A percentile compares a stretch with the other conserved stretches of the same genome.
Conservation (phyloP, 805 yeast genomes). For the Candida boidinii region DNA sequence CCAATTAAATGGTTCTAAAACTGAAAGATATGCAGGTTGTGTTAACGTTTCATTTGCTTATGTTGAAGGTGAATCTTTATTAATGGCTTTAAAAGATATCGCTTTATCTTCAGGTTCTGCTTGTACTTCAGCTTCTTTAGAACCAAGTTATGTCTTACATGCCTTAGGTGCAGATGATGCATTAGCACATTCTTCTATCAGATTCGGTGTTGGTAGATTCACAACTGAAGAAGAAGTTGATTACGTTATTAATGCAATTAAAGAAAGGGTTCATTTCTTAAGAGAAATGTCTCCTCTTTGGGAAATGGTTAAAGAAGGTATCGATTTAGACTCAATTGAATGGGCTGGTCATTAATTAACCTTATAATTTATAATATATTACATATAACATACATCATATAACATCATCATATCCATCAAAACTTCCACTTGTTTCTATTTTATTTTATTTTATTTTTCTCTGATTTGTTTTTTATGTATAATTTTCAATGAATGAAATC, state of each 20-base stretch:
- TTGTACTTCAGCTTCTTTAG: slow-evolving; percentile 96
- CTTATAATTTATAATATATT: too few relatives aligned
- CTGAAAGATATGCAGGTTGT: slow-evolving; percentile 81
- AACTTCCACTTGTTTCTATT: too few relatives aligned
- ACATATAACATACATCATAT: too few relatives aligned
- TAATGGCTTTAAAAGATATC: slow-evolving; percentile 96
- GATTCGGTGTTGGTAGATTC: slow-evolving; percentile 95
- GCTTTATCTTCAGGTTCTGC: slow-evolving; percentile 97
- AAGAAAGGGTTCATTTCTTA: slow-evolving; percentile 82
- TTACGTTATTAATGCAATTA: slow-evolving; percentile 82
- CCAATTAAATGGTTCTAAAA: slow-evolving; percentile 76
- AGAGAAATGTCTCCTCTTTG: slow-evolving; percentile 92
- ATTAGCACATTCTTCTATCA: slow-evolving; percentile 93
- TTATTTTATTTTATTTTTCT: too few relatives aligned
- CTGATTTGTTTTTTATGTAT: too few relatives aligned
- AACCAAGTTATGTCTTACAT: slow-evolving; percentile 93
- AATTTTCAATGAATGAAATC: too few relatives aligned
- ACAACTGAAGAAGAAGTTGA: slow-evolving; percentile 95
- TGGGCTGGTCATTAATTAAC: slow-evolving; percentile 96
- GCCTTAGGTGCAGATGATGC: slow-evolving; percentile 98
- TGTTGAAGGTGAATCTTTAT: slow-evolving; percentile 93
- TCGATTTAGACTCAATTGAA: slow-evolving; percentile 85
- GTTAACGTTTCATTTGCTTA: slow-evolving; percentile 95
- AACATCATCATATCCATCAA: too few relatives aligned
- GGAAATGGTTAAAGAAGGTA: slow-evolving; percentile 99